Evolutionary conservation across 1,284 basidiomycete species (phyloP), one percentile per base, ranked within the genome.

Genomic region (Schizopora paradoxa): DNA sequence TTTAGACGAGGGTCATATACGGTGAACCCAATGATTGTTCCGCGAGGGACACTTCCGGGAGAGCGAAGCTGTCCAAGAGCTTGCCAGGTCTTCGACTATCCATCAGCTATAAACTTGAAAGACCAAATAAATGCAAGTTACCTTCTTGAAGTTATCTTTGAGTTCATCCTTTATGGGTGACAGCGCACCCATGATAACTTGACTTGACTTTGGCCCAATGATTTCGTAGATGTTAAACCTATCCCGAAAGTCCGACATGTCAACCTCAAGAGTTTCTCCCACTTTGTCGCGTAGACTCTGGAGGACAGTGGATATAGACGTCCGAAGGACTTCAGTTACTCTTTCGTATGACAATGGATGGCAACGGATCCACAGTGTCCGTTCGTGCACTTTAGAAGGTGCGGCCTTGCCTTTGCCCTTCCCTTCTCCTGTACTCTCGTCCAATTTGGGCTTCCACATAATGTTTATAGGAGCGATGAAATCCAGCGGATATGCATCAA

Each of bases 161-260:
- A 70, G 58, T 29, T 82, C 77, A 0, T 70, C 69, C 7, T 68
- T 64, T 7, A 74, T 70, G 6, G 82, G 74, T 21, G 69, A 76
- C 38, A 94, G 58, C 1, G 82, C 82, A 14, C 89, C 86, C 54
- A 75, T 78, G 41, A 95, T 63, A 6, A 93, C 76, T 56, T 87
- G 84, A 47, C 77, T 90, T 0, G 88, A 74, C 58, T 83, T 84
- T 1, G 87, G 86, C 2, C 92, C 92, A 69, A 86, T 84, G 14
- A 95, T 76, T 59, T 96, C 91, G 55, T 93, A 92, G 2, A 82
- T 72, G 49, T 88, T 89, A 26, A 92, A 58, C 39, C 82, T 73
- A 3, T 77, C 77, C 37, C 82, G 68, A 38, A 91, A 60, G 61
- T 92, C 85, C 3, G 73, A 68, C 8, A 92, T 70, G 52, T 86